These are phyloP conservation scores for Phragmites australis DNA, from an alignment of 176 grass and related monocot genomes.

Conservation along the genomic window DNA sequence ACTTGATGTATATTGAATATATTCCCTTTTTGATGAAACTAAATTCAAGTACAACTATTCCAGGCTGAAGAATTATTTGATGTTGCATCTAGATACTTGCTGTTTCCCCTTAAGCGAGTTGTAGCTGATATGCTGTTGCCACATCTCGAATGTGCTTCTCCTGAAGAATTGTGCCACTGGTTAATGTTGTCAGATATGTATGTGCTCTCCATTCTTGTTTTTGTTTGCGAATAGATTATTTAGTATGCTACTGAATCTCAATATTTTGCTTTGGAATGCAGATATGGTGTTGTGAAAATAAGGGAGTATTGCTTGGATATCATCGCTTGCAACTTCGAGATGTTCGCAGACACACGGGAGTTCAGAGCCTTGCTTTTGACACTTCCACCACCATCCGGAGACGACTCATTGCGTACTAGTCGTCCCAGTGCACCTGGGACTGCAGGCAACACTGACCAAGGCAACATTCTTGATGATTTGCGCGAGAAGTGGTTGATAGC, in stretches of 20 bases:
- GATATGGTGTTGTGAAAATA: conserved; percentile 84
- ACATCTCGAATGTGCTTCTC: conserved; percentile 61
- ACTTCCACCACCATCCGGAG: conserved; percentile 74
- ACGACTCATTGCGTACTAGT: conserved; percentile 62
- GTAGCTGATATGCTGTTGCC: conserved; percentile 76
- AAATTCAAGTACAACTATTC: conserved; percentile 8
- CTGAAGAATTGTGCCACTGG: conserved; percentile 91
- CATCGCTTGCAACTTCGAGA: conserved; percentile 91
- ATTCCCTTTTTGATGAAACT: not conserved
- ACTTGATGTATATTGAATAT: not conserved
- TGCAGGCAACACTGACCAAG: conserved; percentile 53
- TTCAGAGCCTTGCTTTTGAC: conserved; percentile 84
- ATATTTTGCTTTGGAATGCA: conserved; percentile 36
- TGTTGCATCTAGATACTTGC: conserved; percentile 83
- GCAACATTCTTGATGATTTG: conserved; percentile 94
- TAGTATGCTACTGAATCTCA: not conserved
- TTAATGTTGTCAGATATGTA: conserved; percentile 95
- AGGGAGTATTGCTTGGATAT: conserved; percentile 87
- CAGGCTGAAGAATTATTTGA: conserved; percentile 99
- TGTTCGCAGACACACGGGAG: conserved; percentile 61
- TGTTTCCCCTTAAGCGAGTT: conserved; percentile 85
- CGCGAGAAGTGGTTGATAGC: conserved; percentile 89
- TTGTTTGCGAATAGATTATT: not conserved
- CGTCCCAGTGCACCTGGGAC: conserved; percentile 66
- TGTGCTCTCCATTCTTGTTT: conserved; percentile 11